Base-by-base conservation (phyloP, 2,329 filamentous ascomycete species). In the Byssoonygena ceratinophila region DNA sequence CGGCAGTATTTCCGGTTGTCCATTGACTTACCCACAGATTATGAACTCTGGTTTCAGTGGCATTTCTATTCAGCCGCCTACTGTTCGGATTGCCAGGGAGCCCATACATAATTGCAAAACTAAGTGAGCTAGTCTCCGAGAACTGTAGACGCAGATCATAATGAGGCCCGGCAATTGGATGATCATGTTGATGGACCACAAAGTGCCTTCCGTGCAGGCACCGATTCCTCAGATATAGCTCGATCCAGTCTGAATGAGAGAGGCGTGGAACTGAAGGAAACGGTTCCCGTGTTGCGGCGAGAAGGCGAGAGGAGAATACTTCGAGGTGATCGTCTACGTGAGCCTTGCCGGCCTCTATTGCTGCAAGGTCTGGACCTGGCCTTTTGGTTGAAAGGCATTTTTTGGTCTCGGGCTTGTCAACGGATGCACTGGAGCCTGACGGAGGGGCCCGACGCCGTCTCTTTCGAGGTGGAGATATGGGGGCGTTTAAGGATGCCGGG, bases 111-210 rank as follows among this genome's bases (percentile, higher is more conserved):
- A 82, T 73, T 0, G 80, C 78, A 64, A 71, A 87, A 54, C 79
- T 83, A 9, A 79, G 75, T 23, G 81, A 82, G 61, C 82, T 85
- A 0, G 77, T 76, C 53, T 75, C 73, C 27, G 83, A 86, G 63
- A 86, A 83, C 64, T 87, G 83, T 16, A 87, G 70, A 2, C 83
- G 74, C 18, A 87, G 71, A 64, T 87, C 84, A 69, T 87, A 85
- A 62, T 84, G 80, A 1, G 75, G 74, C 22, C 83, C 82, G 8
- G 83, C 81, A 40, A 84, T 64, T 1, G 83, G 84, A 62, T 87
- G 83, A 61, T 85, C 82, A 62, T 87, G 83, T 61, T 87, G 83
- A 63, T 87, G 82, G 34, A 87, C 75, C 48, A 87, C 78, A 61
- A 86, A 87, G 63, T 83, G 80, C 20, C 66, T 65, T 7, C 77